Evolutionary conservation across 768 basidiomycete genomes (phyloP).

Genomic region (Gelatoporia subvermispora): DNA sequence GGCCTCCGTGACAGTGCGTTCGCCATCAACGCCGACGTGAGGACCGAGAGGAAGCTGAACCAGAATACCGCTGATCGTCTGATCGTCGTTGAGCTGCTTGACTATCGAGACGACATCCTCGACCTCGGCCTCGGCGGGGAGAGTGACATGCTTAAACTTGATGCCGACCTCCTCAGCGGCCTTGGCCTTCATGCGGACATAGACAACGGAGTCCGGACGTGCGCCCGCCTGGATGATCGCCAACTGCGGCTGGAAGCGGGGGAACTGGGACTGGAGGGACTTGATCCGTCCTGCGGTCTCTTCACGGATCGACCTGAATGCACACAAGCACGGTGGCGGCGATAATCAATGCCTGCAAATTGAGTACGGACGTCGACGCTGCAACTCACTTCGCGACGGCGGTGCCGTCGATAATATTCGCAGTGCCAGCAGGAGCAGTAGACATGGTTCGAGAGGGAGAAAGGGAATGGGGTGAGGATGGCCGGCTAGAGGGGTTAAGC

Average conservation of each 20-base stretch:
- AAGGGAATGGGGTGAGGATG: constrained; percentile 10
- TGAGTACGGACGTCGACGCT: neutral
- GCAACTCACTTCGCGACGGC: constrained; percentile 72
- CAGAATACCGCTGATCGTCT: constrained; percentile 79
- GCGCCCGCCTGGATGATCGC: constrained; percentile 93
- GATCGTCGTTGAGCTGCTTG: constrained; percentile 77
- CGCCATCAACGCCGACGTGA: constrained; percentile 75
- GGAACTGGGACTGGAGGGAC: constrained; percentile 56
- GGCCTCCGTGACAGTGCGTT: constrained; percentile 90
- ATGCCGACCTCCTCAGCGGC: constrained; percentile 94
- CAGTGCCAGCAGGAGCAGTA: constrained; percentile 18
- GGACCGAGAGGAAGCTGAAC: constrained; percentile 93
- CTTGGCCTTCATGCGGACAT: constrained; percentile 97
- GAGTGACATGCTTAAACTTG: constrained; percentile 71
- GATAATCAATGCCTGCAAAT: neutral
- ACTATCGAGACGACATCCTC: constrained; percentile 76
- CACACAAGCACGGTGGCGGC: constrained; percentile 8
- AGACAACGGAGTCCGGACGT: constrained; percentile 84
- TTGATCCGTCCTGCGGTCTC: constrained; percentile 69
- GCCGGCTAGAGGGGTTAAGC: constrained; percentile 3
- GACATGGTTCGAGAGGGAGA: constrained; percentile 24
- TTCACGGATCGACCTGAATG: constrained; percentile 72
- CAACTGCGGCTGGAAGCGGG: constrained; percentile 88
- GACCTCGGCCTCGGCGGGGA: constrained; percentile 65
- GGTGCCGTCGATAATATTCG: constrained; percentile 77